These are phyloP conservation scores for Rheum nobile DNA, from an alignment of 148 eudicot genomes.

Conservation along the genomic window DNA sequence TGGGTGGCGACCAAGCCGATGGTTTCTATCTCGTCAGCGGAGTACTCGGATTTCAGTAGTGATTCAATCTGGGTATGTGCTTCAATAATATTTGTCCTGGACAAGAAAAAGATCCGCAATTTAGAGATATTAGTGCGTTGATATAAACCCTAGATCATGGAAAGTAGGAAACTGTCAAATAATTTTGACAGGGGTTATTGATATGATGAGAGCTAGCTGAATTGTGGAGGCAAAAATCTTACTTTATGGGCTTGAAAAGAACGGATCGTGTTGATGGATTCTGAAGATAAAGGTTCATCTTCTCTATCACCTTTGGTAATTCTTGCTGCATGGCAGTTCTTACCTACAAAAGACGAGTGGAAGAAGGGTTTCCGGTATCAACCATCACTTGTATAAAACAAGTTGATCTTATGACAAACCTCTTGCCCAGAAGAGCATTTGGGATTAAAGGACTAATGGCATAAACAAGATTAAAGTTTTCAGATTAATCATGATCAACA, in stretches of 20 bases:
- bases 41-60: slow-evolving; percentile 65
- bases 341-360: slow-evolving; percentile 37
- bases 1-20: slow-evolving; percentile 56
- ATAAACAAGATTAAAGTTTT: neutral
- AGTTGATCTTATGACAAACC: neutral
- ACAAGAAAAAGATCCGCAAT: neutral
- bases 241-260: slow-evolving; percentile 96
- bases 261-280: slow-evolving; percentile 84
- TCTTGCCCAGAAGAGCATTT: neutral
- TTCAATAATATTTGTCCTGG: slow-evolving; percentile 86
- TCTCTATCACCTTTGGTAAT: slow-evolving; percentile 61
- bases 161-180: neutral
- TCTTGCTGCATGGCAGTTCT: slow-evolving; percentile 62
- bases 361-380: neutral
- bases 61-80: slow-evolving; percentile 68
- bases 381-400: neutral
- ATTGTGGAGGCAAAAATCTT: slow-evolving; percentile 16
- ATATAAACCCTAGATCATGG: too few species aligned
- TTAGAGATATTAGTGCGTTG: neutral
- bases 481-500: neutral
- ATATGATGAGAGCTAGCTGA: too few species aligned
- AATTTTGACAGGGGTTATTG: too few species aligned
- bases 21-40: slow-evolving; percentile 43
- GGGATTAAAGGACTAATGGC: too few species aligned
- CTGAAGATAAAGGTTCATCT: slow-evolving; percentile 91